Percentiles rank a stretch among this genome's conserved stretches.
Evolutionary conservation across 441 rosid genomes (phyloP).

Genomic region (Raphanus hybrid): DNA sequence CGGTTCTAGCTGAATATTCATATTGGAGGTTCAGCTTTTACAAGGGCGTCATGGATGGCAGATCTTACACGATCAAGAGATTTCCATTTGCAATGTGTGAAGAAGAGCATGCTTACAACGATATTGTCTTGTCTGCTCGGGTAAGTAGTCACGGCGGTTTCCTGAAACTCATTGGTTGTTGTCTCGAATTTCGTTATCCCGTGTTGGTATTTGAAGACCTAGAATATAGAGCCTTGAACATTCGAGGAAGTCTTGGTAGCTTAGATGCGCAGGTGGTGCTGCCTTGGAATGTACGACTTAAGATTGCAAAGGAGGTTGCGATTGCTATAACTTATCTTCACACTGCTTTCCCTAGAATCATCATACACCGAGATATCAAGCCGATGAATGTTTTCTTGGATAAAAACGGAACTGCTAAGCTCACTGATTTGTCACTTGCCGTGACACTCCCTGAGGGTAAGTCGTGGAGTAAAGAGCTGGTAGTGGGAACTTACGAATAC

Average conservation of each 20-base stretch:
- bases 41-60: not conserved
- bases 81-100: too few relatives aligned
- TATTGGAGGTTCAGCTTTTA: not conserved
- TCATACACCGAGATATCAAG: not conserved
- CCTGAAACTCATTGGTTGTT: not conserved
- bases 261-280: too few relatives aligned
- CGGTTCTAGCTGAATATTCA: not conserved
- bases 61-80: not conserved
- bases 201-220: not conserved
- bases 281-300: not conserved
- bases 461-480: not conserved
- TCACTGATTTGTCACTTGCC: constrained; percentile 35
- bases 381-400: constrained; percentile 34
- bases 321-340: not conserved
- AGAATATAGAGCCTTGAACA: not conserved
- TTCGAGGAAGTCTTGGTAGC: not conserved
- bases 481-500: not conserved
- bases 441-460: constrained; percentile 35
- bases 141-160: not conserved
- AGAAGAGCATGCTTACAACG: not conserved
- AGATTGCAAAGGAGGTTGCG: not conserved
- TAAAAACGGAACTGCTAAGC: constrained; percentile 36
- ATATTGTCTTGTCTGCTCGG: not conserved
- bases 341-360: not conserved
- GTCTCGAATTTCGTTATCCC: not conserved